Conservation (phyloP, 129 eudicot genomes). For the Smallanthus sonchifolius region DNA sequence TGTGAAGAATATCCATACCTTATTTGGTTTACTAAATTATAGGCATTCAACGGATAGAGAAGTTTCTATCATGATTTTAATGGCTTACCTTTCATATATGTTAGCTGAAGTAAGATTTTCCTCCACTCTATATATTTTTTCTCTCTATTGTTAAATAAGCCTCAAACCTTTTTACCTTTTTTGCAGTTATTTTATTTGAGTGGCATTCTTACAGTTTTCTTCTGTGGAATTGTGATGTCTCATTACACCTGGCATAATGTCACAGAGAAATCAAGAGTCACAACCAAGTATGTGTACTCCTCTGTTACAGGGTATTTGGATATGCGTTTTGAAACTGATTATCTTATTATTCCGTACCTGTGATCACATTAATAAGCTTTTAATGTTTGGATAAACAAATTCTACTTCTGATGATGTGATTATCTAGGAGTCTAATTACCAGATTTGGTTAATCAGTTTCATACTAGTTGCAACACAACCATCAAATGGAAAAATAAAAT, state of each 20-base stretch:
- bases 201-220: conserved; percentile 86
- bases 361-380: neutral
- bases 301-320: neutral
- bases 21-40: conserved; percentile 13
- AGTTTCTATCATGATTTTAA: conserved; percentile 66
- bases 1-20: conserved; percentile 3
- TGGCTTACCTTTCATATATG: conserved; percentile 72
- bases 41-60: conserved; percentile 78
- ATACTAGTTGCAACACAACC: too few species aligned
- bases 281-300: conserved; percentile 65
- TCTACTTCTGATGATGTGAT: too few species aligned
- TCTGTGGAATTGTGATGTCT: conserved; percentile 93
- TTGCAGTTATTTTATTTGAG: conserved; percentile 75
- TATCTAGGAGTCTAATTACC: too few species aligned
- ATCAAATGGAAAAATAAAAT: too few species aligned
- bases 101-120: conserved; percentile 53
- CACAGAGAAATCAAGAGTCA: conserved; percentile 78
- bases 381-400: neutral
- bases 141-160: neutral
- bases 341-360: neutral
- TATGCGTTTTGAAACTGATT: neutral
- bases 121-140: neutral
- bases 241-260: conserved; percentile 96
- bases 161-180: neutral
- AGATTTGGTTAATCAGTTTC: too few species aligned